phyloP scores from a whole-genome alignment of 1,284 basidiomycete genomes.

The Moesziomyces parantarcticus region DNA sequence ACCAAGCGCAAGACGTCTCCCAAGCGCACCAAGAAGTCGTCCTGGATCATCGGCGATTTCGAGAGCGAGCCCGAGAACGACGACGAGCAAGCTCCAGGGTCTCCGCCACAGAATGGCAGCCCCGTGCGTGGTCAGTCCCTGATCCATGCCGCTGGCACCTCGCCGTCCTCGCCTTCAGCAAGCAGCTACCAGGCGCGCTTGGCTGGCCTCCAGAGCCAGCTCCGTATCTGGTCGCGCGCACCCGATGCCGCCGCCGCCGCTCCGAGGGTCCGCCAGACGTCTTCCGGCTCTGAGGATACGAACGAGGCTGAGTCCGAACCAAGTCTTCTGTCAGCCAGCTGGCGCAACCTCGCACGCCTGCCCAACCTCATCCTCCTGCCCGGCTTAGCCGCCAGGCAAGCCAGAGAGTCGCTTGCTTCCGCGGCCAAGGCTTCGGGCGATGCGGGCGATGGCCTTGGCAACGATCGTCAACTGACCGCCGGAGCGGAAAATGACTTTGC shows the following conservation, averaged over 20 bases:
- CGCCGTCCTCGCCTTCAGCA: constrained; percentile 12
- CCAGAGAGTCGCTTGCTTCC: constrained; percentile 22
- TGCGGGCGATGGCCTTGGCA: not conserved
- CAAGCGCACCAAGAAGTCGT: constrained; percentile 32
- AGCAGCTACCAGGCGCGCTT: constrained; percentile 45
- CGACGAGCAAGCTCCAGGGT: constrained; percentile 10
- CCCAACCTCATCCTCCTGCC: constrained; percentile 48
- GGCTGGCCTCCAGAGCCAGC: constrained; percentile 38
- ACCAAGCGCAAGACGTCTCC: constrained; percentile 27
- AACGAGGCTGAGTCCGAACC: constrained; percentile 8
- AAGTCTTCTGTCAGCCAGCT: constrained; percentile 43
- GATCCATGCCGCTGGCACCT: constrained; percentile 11
- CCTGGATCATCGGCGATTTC: constrained; percentile 49
- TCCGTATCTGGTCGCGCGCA: constrained; percentile 42
- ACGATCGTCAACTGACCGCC: not conserved
- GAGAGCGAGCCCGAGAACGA: constrained; percentile 42
- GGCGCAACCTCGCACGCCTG: constrained; percentile 44
- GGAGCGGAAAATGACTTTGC: constrained; percentile 28
- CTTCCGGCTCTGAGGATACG: constrained; percentile 30
- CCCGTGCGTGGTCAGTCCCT: not conserved
- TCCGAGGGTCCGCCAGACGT: constrained; percentile 20
- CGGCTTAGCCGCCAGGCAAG: constrained; percentile 42
- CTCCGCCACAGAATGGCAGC: not conserved
- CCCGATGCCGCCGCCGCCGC: not conserved
- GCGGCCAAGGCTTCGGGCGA: constrained; percentile 10